Percentiles rank a stretch among this genome's conserved stretches.
These are phyloP conservation scores for Aspergillus hiratsukae DNA, from an alignment of 2,329 filamentous ascomycete species.

Conservation along the genomic window DNA sequence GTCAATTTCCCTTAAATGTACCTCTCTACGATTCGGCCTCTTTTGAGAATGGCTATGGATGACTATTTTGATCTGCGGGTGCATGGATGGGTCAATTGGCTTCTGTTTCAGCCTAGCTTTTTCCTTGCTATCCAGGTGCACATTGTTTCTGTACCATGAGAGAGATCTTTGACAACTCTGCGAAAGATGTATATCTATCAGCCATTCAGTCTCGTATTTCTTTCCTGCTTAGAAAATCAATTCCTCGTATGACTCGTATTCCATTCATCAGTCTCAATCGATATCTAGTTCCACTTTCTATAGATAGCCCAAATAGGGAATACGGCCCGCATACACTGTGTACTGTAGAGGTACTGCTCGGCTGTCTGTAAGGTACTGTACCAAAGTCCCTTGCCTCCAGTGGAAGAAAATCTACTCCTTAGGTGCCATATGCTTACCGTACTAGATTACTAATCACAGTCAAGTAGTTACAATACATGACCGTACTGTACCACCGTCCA, in stretches of 20 bases:
- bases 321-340: background rate
- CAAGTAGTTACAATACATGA: background rate
- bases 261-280: background rate
- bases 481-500: background rate
- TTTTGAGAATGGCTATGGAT: no score
- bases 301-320: constrained; percentile 14
- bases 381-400: background rate
- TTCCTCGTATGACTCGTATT: background rate
- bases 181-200: background rate
- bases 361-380: no score
- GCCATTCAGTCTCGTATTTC: background rate
- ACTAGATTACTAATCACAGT: background rate
- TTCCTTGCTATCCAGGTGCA: background rate
- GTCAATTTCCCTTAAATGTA: background rate
- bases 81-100: background rate
- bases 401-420: background rate
- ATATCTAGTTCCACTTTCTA: constrained; percentile 4
- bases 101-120: background rate
- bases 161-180: background rate
- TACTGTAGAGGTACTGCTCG: background rate
- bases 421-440: background rate
- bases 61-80: no score
- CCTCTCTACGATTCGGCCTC: background rate
- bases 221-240: background rate
- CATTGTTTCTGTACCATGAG: background rate